Base-by-base conservation (phyloP, 1,284 basidiomycete species). In the Cutaneotrichosporon sp. region DNA sequence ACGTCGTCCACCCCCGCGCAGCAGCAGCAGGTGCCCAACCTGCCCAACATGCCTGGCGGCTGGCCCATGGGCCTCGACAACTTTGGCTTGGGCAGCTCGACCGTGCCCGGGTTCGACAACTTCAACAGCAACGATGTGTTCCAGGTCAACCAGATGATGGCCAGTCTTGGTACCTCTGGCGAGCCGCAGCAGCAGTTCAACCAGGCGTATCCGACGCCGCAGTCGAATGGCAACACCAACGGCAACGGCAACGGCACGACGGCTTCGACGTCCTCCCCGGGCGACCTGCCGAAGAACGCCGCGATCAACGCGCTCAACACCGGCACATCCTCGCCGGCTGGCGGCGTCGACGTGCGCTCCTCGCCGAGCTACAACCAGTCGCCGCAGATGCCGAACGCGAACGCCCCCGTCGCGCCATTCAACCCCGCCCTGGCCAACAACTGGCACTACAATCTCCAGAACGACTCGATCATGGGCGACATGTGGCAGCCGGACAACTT, bases 401-500 rank as follows among this genome's bases (percentile, higher is more conserved):
- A 43, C 27, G 38, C 45, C 6, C 45, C 47, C 5, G 46, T 46
- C 24, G 53, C 59, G 14, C 49, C 50, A 3, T 52, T 52, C 31
- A 56, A 56, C 49, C 59, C 59, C 4, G 54, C 49, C 25, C 31
- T 56, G 8, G 54, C 55, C 14, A 27, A 46, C 33, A 50, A 33
- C 25, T 51, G 56, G 47, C 38, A 34, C 46, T 56, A 56, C 45
- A 47, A 47, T 22, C 14, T 58, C 5, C 47, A 58, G 45, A 53
- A 53, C 51, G 66, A 64, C 43, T 64, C 65, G 22, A 64, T 71
- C 27, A 62, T 63, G 42, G 64, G 70, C 13, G 73, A 73, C 42
- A 68, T 80, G 63, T 79, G 74, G 74, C 68, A 74, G 31, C 73
- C 77, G 2, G 71, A 75, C 14, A 66, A 70, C 2, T 79, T 68